A percentile compares a stretch with the other conserved stretches of the same genome.
Conservation (phyloP, 1,284 basidiomycete species). For the Rhodotorula sp. region DNA sequence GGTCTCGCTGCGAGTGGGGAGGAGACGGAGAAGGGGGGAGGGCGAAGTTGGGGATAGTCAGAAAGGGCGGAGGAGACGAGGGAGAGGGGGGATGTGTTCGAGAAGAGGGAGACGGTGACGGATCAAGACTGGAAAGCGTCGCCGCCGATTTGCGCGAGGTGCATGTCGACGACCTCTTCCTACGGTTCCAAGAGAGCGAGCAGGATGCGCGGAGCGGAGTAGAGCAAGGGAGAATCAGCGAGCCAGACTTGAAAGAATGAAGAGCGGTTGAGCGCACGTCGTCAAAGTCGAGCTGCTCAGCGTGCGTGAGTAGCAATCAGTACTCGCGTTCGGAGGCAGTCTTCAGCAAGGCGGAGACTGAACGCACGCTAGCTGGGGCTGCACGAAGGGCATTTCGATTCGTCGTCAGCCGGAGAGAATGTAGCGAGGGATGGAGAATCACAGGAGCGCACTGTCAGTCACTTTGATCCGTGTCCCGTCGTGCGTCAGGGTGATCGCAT, state of each 20-base stretch:
- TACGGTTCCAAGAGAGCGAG: background rate
- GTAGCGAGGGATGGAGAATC: too few relatives aligned
- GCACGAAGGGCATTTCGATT: background rate
- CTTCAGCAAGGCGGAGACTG: background rate
- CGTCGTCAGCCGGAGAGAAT: background rate
- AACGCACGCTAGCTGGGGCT: background rate
- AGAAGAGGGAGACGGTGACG: background rate
- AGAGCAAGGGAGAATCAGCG: too few relatives aligned
- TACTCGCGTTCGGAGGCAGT: background rate
- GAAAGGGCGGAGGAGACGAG: background rate
- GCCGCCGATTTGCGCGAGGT: slow-evolving; percentile 9
- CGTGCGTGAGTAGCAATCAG: background rate
- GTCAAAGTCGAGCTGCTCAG: slow-evolving; percentile 11
- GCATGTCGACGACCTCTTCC: slow-evolving; percentile 10
- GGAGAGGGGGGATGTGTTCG: background rate
- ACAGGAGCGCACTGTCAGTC: background rate
- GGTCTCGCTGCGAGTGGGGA: too few relatives aligned
- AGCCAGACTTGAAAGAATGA: background rate
- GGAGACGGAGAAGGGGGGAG: background rate
- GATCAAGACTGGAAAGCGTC: background rate
- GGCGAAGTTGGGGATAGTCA: background rate
- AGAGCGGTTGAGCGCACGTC: background rate
- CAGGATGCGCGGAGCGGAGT: background rate
- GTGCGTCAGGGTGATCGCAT: background rate
- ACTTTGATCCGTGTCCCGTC: background rate